Evolutionary conservation across 495 filamentous ascomycete genomes (phyloP), one percentile per base, ranked within the genome.

Genomic region (Cenococcum geophilum): DNA sequence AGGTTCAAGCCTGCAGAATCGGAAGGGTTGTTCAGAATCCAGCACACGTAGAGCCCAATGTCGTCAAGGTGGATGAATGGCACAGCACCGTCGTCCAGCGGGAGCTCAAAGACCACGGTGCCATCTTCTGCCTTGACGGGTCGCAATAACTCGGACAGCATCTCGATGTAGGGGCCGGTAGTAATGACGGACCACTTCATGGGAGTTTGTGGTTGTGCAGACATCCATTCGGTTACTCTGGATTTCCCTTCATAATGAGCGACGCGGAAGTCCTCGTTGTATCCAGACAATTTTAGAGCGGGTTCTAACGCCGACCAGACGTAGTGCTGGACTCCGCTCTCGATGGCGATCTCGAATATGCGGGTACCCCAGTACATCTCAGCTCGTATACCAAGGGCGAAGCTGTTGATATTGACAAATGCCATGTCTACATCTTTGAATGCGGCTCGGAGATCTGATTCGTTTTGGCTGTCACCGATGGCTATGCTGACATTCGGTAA

Each of bases 181-280:
- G 79, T 81, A 60, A 82, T 72, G 12, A 82, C 58, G 0, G 79
- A 77, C 23, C 76, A 76, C 27, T 71, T 70, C 80, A 82, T 81
- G 1, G 63, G 73, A 5, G 62, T 62, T 50, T 68, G 62, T 54
- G 73, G 71, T 57, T 79, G 77, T 35, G 69, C 61, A 5, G 73
- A 62, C 43, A 83, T 77, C 73, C 75, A 82, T 34, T 83, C 77
- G 16, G 64, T 74, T 22, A 83, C 70, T n/a, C 79, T 73, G 0
- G 79, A 80, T 67, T 84, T 84, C 1, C 74, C 80, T 65, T 83
- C 80, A 57, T 78, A 77, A 71, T 83, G 81, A 0, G 80, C 81
- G 1, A 67, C 67, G 12, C 77, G 74, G 60, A 76, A 80, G 57
- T 76, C 68, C 8, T 76, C 70, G 34, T 78, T 65, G 58, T 74